Percentiles rank a stretch among this genome's conserved stretches.
phyloP scores from a whole-genome alignment of 2,329 filamentous ascomycete genomes.

The Fonsecaea nubica region DNA sequence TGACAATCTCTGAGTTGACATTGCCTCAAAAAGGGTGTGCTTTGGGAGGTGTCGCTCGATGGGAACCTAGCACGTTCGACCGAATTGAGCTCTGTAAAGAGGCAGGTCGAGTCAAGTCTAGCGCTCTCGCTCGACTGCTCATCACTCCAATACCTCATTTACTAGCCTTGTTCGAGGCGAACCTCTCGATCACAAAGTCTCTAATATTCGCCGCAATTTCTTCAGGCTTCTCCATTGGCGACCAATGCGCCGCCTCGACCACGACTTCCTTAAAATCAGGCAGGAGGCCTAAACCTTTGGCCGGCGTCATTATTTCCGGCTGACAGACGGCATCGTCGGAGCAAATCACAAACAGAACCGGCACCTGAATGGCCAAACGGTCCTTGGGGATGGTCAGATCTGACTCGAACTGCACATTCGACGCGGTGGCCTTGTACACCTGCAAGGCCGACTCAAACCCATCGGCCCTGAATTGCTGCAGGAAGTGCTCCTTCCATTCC shows the following conservation, averaged over 20 bases:
- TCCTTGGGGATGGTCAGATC: slow-evolving; percentile 8
- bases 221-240: slow-evolving; percentile 19
- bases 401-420: slow-evolving; percentile 12
- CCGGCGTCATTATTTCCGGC: slow-evolving; percentile 3
- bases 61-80: too few species aligned
- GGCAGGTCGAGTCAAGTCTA: too few species aligned
- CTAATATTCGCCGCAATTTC: slow-evolving; percentile 13
- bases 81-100: too few species aligned
- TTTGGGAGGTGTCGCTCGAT: too few species aligned
- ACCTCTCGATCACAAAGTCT: slow-evolving; percentile 13
- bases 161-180: background rate
- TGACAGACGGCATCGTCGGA: slow-evolving; percentile 9
- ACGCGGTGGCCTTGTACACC: slow-evolving; percentile 2
- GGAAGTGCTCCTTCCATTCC: slow-evolving; percentile 9
- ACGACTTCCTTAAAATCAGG: slow-evolving; percentile 7
- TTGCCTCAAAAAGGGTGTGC: too few species aligned
- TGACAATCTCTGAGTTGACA: too few species aligned
- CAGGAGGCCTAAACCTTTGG: slow-evolving; percentile 6
- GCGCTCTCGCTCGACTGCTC: too few species aligned
- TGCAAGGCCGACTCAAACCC: slow-evolving; percentile 8
- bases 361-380: slow-evolving; percentile 5
- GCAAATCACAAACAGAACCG: slow-evolving; percentile 12
- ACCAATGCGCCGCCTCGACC: slow-evolving; percentile 15
- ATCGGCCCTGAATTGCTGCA: slow-evolving; percentile 8
- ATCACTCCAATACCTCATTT: too few species aligned